These are phyloP conservation scores for Spergularia marina DNA, from an alignment of 148 eudicot species.

Conservation along the genomic window DNA sequence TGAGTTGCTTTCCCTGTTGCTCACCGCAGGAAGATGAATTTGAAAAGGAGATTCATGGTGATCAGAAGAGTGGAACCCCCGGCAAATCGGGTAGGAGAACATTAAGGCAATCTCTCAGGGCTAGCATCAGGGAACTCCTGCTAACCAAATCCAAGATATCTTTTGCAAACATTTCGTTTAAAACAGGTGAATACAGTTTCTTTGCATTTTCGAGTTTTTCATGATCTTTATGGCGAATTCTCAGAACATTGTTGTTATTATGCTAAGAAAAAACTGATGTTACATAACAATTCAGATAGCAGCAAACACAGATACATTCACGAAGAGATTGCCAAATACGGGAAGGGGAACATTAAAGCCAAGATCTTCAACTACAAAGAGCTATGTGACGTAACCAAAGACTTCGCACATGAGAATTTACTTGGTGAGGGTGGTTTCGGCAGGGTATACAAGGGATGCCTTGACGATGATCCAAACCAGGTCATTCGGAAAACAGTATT, in stretches of 20 bases:
- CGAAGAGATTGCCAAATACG: conserved; percentile 65
- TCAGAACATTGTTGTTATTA: background rate
- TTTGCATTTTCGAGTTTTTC: background rate
- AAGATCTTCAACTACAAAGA: conserved; percentile 55
- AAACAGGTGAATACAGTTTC: conserved; percentile 45
- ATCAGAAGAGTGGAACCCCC: conserved; percentile 3
- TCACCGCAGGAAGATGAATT: background rate
- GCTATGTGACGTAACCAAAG: conserved; percentile 49
- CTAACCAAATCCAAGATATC: conserved; percentile 35
- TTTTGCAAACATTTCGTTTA: conserved; percentile 65
- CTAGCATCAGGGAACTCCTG: conserved; percentile 44
- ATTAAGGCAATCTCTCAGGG: conserved; percentile 34
- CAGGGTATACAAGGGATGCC: conserved; percentile 69
- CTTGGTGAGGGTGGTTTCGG: conserved; percentile 99
- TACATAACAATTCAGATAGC: conserved; percentile 46
- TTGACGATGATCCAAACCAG: conserved; percentile 40
- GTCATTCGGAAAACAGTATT: conserved; percentile 1
- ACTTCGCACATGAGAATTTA: conserved; percentile 48
- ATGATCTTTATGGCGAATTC: background rate
- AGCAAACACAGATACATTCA: conserved; percentile 73
- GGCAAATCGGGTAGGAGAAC: conserved; percentile 8
- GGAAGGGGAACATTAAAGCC: conserved; percentile 60
- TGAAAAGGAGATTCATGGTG: background rate
- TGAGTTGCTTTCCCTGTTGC: conserved; percentile 36
- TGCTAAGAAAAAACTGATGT: background rate